phyloP scores from a whole-genome alignment of 2,329 filamentous ascomycete genomes.

The Phyllosticta ampelicida region DNA sequence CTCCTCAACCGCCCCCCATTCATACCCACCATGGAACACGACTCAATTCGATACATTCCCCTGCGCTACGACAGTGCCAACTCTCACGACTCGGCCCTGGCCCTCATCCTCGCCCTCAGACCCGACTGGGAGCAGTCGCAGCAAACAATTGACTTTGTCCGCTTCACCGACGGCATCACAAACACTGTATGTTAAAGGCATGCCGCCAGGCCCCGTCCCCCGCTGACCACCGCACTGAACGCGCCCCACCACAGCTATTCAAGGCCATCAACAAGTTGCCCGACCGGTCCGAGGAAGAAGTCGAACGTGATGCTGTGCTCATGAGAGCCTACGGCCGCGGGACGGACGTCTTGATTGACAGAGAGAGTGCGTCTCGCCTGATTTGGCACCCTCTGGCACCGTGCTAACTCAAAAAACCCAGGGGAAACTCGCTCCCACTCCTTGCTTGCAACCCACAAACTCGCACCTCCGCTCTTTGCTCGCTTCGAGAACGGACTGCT shows the following conservation, averaged over 20 bases:
- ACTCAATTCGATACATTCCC: slow-evolving; percentile 48
- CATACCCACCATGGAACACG: slow-evolving; percentile 8
- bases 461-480: slow-evolving; percentile 79
- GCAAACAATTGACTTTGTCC: slow-evolving; percentile 70
- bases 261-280: slow-evolving; percentile 62
- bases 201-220: slow-evolving; percentile 3
- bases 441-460: slow-evolving; percentile 67
- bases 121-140: slow-evolving; percentile 71
- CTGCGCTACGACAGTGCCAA: slow-evolving; percentile 68
- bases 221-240: slow-evolving; percentile 1
- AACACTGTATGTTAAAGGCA: slow-evolving; percentile 56
- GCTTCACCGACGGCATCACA: slow-evolving; percentile 96
- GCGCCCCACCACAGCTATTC: slow-evolving; percentile 41
- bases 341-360: slow-evolving; percentile 91
- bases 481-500: slow-evolving; percentile 94
- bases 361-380: slow-evolving; percentile 55
- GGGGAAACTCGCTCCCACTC: slow-evolving; percentile 63
- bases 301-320: slow-evolving; percentile 77
- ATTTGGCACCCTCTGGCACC: not conserved
- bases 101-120: slow-evolving; percentile 66
- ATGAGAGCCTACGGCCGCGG: slow-evolving; percentile 90
- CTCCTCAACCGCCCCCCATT: not conserved
- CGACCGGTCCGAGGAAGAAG: slow-evolving; percentile 61
- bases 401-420: slow-evolving; percentile 1
- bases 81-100: slow-evolving; percentile 66